Percentiles rank a stretch among this genome's conserved stretches.
These are phyloP conservation scores for Scutellaria barbata DNA, from an alignment of 257 asterid species.

Conservation along the genomic window DNA sequence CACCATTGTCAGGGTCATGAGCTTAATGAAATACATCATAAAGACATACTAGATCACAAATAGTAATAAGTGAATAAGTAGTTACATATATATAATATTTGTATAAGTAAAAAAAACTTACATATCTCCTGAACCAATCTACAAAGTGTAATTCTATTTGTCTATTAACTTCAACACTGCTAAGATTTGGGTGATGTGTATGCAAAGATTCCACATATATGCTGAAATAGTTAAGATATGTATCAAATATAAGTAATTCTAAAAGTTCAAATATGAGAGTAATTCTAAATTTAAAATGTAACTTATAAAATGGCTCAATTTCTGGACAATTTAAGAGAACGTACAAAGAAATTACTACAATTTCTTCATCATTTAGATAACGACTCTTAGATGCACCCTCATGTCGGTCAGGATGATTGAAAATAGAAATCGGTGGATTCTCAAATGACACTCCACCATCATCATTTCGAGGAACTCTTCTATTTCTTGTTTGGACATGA, in stretches of 20 bases:
- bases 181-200: no score
- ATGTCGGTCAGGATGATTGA: not conserved
- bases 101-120: not conserved
- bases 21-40: not conserved
- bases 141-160: not conserved
- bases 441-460: constrained; percentile 10
- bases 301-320: not conserved
- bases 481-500: not conserved
- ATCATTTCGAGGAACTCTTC: constrained; percentile 16
- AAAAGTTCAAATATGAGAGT: no score
- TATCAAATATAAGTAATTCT: not conserved
- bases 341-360: not conserved
- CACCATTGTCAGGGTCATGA: not conserved
- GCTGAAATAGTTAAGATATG: no score
- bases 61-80: no score
- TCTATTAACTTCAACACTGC: not conserved
- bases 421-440: not conserved
- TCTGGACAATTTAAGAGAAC: not conserved
- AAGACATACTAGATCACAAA: not conserved
- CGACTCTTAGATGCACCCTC: not conserved
- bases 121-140: no score
- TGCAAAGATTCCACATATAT: no score
- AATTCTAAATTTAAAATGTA: not conserved
- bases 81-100: not conserved
- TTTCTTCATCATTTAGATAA: not conserved